Percentiles rank a stretch among this genome's conserved stretches.
phyloP scores from a whole-genome alignment of 2,329 filamentous ascomycete species.

The Cercospora brassicicola region DNA sequence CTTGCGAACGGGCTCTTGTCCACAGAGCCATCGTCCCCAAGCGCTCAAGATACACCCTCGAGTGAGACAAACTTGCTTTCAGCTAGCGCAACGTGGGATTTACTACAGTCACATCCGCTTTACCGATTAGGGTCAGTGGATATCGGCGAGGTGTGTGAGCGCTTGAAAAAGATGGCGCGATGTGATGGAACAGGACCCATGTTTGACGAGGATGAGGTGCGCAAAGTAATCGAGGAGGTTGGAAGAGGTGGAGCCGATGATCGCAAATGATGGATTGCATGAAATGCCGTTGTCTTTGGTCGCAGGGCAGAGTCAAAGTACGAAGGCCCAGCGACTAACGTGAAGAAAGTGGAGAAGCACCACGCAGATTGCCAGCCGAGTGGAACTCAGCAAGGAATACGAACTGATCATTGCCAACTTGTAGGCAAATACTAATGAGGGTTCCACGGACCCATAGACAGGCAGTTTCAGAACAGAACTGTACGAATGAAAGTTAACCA shows the following conservation, averaged over 20 bases:
- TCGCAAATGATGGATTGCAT: constrained; percentile 44
- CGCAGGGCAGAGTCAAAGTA: not conserved
- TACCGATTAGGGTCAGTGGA: constrained; percentile 78
- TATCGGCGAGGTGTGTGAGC: constrained; percentile 75
- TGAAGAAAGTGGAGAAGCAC: not conserved
- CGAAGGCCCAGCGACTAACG: not conserved
- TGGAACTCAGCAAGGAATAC: not conserved
- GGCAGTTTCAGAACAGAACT: not conserved
- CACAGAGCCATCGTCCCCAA: constrained; percentile 22
- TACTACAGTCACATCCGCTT: constrained; percentile 77
- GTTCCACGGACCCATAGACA: not conserved
- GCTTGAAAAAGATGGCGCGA: constrained; percentile 70
- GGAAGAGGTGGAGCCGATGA: constrained; percentile 76
- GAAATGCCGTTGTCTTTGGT: not conserved
- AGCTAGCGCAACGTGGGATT: constrained; percentile 81
- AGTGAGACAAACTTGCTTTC: constrained; percentile 62
- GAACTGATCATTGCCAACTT: not conserved
- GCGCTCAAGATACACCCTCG: constrained; percentile 15
- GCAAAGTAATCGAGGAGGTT: constrained; percentile 74
- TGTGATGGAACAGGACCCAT: constrained; percentile 86
- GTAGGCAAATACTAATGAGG: not conserved
- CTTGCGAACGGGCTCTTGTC: constrained; percentile 28
- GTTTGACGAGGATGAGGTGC: constrained; percentile 74
- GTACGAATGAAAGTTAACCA: not conserved
- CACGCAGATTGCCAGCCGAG: not conserved